phyloP scores from a whole-genome alignment of 805 yeast species.

The Pichia kluyveri region DNA sequence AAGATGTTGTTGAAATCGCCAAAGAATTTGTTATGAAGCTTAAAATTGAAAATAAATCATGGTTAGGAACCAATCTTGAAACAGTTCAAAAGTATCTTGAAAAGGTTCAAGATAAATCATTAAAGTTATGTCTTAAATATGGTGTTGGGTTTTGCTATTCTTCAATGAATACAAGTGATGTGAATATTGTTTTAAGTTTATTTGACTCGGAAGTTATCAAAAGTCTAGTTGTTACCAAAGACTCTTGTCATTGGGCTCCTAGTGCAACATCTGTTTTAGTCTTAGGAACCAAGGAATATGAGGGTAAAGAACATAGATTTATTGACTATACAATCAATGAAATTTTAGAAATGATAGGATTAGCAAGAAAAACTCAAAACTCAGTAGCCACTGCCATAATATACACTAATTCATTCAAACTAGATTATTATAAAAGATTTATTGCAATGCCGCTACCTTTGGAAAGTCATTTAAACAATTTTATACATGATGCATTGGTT shows the following conservation, averaged over 20 bases:
- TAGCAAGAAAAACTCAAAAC: constrained; percentile 23
- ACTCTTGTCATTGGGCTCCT: constrained; percentile 43
- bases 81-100: constrained; percentile 33
- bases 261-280: constrained; percentile 48
- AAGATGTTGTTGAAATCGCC: constrained; percentile 45
- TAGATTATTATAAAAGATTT: constrained; percentile 62
- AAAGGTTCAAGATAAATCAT: constrained; percentile 36
- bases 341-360: constrained; percentile 56
- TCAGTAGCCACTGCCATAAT: constrained; percentile 39
- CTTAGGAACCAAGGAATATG: constrained; percentile 62
- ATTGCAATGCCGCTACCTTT: constrained; percentile 69
- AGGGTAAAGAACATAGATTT: constrained; percentile 64
- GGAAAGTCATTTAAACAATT: constrained; percentile 61
- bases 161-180: constrained; percentile 50
- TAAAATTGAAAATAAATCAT: constrained; percentile 27
- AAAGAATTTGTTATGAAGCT: constrained; percentile 30
- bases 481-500: constrained; percentile 58
- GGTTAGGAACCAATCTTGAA: constrained; percentile 32
- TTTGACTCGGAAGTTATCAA: constrained; percentile 41
- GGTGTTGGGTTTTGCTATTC: constrained; percentile 63
- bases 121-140: constrained; percentile 34
- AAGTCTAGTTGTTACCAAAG: constrained; percentile 54
- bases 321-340: constrained; percentile 60
- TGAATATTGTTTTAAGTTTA: constrained; percentile 43
- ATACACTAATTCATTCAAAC: constrained; percentile 45